phyloP scores from a whole-genome alignment of 495 filamentous ascomycete species.

The Echria macrotheca region DNA sequence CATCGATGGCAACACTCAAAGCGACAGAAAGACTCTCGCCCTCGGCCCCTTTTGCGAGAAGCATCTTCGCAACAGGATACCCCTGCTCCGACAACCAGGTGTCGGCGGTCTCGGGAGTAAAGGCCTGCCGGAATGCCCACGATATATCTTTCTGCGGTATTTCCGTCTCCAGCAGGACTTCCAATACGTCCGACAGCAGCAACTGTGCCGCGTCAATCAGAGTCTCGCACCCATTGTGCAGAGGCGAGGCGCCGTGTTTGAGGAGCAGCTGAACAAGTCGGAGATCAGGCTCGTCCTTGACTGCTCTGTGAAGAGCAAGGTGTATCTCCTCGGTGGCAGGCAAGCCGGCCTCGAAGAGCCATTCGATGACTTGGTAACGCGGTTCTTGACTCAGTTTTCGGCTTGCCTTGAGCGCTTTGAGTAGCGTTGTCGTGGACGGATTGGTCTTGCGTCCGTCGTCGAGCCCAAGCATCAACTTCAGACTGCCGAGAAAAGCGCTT shows the following conservation, averaged over 20 bases:
- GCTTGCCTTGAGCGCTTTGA: constrained; percentile 39
- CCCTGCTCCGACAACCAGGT: constrained; percentile 37
- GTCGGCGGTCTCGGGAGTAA: constrained; percentile 24
- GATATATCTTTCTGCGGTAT: constrained; percentile 33
- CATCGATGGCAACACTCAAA: constrained; percentile 31
- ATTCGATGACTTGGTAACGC: constrained; percentile 37
- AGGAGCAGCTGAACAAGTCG: constrained; percentile 38
- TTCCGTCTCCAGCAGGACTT: constrained; percentile 28
- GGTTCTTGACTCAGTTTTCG: constrained; percentile 36
- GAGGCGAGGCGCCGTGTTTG: constrained; percentile 35
- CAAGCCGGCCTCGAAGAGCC: constrained; percentile 41
- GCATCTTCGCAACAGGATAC: constrained; percentile 30
- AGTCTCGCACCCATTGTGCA: constrained; percentile 39
- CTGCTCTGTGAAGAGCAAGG: constrained; percentile 34
- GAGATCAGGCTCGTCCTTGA: constrained; percentile 41
- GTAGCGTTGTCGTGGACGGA: constrained; percentile 34
- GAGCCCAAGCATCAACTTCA: constrained; percentile 41
- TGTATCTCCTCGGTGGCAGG: constrained; percentile 35
- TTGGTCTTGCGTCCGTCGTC: constrained; percentile 26
- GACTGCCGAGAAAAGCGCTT: constrained; percentile 35
- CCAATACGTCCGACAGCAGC: constrained; percentile 29
- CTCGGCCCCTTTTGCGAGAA: constrained; percentile 38
- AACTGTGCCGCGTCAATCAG: constrained; percentile 37
- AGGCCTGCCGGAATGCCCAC: constrained; percentile 35
- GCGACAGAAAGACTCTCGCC: constrained; percentile 36